A percentile compares a stretch with the other conserved stretches of the same genome.
Conservation (phyloP, 1,284 basidiomycete species). For the Gymnopus androsaceus region DNA sequence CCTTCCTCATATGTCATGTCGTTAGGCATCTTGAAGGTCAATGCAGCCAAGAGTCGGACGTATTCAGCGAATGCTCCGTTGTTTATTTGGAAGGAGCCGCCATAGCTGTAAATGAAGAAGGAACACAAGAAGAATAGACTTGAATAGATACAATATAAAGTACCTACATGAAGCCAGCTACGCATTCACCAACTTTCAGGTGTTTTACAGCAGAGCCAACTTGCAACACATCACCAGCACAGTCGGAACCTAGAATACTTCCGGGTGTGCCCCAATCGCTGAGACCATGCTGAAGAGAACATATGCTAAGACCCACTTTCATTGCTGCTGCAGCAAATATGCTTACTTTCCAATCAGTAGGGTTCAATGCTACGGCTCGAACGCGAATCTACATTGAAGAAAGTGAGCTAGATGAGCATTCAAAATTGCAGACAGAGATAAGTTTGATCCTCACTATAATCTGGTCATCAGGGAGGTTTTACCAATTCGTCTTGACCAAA, state of each 20-base stretch:
- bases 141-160: slow-evolving; percentile 6
- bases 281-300: not conserved
- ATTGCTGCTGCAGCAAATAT: not conserved
- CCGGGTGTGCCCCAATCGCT: not conserved
- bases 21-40: slow-evolving; percentile 30
- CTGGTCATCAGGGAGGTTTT: slow-evolving; percentile 7
- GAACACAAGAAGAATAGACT: not conserved
- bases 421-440: not conserved
- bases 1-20: slow-evolving; percentile 32
- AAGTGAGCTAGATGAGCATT: not conserved
- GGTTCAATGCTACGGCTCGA: slow-evolving; percentile 32
- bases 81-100: slow-evolving; percentile 12
- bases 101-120: not conserved
- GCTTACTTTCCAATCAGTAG: slow-evolving; percentile 68
- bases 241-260: slow-evolving; percentile 22
- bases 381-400: slow-evolving; percentile 3
- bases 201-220: slow-evolving; percentile 29
- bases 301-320: not conserved
- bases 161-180: slow-evolving; percentile 26
- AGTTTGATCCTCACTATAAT: slow-evolving; percentile 1
- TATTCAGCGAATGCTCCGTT: slow-evolving; percentile 38
- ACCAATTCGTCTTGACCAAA: slow-evolving; percentile 5
- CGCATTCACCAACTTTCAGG: slow-evolving; percentile 28
- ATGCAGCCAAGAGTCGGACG: slow-evolving; percentile 24
- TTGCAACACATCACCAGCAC: slow-evolving; percentile 30